Evolutionary conservation across 2,329 filamentous ascomycete species (phyloP).

Genomic region (Teratosphaeria gauchensis): DNA sequence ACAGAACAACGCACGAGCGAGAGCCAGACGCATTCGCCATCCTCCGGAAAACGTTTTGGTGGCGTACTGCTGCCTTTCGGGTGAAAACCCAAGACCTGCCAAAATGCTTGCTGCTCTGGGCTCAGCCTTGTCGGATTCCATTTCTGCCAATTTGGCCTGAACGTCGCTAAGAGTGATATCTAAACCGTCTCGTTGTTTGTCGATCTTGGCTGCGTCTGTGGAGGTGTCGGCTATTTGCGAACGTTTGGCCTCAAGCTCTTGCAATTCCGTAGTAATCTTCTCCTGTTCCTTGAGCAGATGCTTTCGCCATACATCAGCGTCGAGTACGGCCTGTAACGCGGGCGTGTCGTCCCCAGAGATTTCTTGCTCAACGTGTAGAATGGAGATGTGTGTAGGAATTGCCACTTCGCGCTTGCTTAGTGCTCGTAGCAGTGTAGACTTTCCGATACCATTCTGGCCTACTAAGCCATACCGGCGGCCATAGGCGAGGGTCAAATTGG

Average conservation of each 20-base stretch:
- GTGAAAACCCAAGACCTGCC: slow-evolving; percentile 90
- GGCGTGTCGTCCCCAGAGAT: slow-evolving; percentile 93
- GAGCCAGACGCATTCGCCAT: slow-evolving; percentile 96
- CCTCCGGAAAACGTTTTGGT: slow-evolving; percentile 98
- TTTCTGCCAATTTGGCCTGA: slow-evolving; percentile 84
- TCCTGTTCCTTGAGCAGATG: slow-evolving; percentile 83
- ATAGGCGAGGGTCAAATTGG: slow-evolving; percentile 80
- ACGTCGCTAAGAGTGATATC: slow-evolving; percentile 88
- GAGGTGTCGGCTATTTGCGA: slow-evolving; percentile 82
- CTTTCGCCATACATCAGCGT: slow-evolving; percentile 98
- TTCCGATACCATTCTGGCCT: slow-evolving; percentile 94
- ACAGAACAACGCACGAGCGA: slow-evolving; percentile 93
- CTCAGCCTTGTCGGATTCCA: slow-evolving; percentile 98
- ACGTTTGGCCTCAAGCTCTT: slow-evolving; percentile 67
- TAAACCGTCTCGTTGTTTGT: slow-evolving; percentile 78
- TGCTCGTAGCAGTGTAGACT: slow-evolving; percentile 78
- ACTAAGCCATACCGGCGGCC: slow-evolving; percentile 93
- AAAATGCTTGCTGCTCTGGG: slow-evolving; percentile 91
- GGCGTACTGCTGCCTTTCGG: slow-evolving; percentile 81
- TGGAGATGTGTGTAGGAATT: slow-evolving; percentile 94
- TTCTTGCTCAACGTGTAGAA: slow-evolving; percentile 98
- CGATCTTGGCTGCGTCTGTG: slow-evolving; percentile 72
- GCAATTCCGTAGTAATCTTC: slow-evolving; percentile 68
- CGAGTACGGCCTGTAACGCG: slow-evolving; percentile 85
- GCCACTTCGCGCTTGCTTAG: slow-evolving; percentile 86